Conservation (phyloP, 305 asterid species). For the Caryopteris hybrid region DNA sequence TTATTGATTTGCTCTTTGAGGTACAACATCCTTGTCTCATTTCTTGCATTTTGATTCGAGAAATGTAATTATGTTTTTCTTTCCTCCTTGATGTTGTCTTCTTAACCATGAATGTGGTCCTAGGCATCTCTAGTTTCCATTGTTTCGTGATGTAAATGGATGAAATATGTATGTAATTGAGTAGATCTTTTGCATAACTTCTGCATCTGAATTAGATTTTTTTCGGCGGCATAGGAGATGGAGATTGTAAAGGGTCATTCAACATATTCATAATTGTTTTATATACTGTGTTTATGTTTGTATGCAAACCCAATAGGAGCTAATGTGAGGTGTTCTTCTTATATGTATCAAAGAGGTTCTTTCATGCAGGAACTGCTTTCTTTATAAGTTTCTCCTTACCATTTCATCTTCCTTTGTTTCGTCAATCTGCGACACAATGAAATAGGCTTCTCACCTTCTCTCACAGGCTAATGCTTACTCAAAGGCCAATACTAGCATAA, state of each 20-base stretch:
- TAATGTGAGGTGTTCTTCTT: background rate
- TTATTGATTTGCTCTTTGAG: conserved; percentile 76
- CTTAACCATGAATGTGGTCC: background rate
- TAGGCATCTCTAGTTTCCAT: background rate
- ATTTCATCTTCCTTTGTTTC: background rate
- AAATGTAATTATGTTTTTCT: background rate
- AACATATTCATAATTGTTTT: background rate
- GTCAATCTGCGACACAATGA: background rate
- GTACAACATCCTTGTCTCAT: conserved; percentile 26
- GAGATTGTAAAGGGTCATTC: background rate
- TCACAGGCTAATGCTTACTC: background rate
- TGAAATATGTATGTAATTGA: background rate
- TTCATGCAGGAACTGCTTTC: background rate
- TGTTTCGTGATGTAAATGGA: background rate
- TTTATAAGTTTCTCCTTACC: background rate
- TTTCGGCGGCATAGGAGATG: background rate
- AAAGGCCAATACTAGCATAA: background rate
- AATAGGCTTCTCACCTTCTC: background rate
- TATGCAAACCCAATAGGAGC: background rate
- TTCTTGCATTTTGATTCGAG: conserved; percentile 10
- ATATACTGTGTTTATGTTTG: background rate
- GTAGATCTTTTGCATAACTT: background rate
- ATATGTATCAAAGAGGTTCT: background rate
- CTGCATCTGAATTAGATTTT: background rate
- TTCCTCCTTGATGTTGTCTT: background rate